Conservation (phyloP, 352 stramenopile species). For the Pythium folliculosum region DNA sequence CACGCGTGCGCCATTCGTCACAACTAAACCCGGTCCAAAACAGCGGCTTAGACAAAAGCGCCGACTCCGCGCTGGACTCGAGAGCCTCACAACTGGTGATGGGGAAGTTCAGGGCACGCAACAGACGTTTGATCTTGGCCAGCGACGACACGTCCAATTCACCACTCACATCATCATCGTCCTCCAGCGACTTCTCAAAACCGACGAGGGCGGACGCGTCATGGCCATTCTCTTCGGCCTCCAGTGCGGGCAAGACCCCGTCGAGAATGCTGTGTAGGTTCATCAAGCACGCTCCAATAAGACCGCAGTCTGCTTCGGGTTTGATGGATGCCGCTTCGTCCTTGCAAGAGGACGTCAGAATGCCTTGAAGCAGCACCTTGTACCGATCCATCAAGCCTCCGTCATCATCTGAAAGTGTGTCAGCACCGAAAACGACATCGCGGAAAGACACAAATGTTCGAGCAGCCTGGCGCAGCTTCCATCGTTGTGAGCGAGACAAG, state of each 20-base stretch:
- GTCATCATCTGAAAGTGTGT: not conserved
- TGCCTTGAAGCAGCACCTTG: not conserved
- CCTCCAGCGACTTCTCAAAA: not conserved
- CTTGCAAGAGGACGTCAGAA: not conserved
- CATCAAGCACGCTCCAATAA: slow-evolving; percentile 61
- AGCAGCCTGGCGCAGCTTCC: not conserved
- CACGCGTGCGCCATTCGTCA: slow-evolving; percentile 40
- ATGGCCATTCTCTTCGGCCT: slow-evolving; percentile 24
- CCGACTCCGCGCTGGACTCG: slow-evolving; percentile 26
- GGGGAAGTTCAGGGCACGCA: slow-evolving; percentile 50
- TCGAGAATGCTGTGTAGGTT: slow-evolving; percentile 70
- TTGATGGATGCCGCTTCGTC: not conserved
- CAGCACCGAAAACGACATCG: not conserved
- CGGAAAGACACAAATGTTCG: slow-evolving; percentile 2
- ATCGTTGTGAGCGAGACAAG: slow-evolving; percentile 1
- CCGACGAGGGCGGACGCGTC: slow-evolving; percentile 2
- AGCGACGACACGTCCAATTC: slow-evolving; percentile 7
- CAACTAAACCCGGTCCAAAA: slow-evolving; percentile 49
- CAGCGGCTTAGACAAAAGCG: slow-evolving; percentile 30
- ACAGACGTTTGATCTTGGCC: slow-evolving; percentile 31
- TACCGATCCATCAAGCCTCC: slow-evolving; percentile 4
- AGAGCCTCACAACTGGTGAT: slow-evolving; percentile 36
- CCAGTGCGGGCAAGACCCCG: slow-evolving; percentile 33
- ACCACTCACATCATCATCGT: slow-evolving; percentile 7
- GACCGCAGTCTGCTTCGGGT: slow-evolving; percentile 31